Evolutionary conservation across 2,329 filamentous ascomycete genomes (phyloP).

Genomic region (Zarea fungicola): DNA sequence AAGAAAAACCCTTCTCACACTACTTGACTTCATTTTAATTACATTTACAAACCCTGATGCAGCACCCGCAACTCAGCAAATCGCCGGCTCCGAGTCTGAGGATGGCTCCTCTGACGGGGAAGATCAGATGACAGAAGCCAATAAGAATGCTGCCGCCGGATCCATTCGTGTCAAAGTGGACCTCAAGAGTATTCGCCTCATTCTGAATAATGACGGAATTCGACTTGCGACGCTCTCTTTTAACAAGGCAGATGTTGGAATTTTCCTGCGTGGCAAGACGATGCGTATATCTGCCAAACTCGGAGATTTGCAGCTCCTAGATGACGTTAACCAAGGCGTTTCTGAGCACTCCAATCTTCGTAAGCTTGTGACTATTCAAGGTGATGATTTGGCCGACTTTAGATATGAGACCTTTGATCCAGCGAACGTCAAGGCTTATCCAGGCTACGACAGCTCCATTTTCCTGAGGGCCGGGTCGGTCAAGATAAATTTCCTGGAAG

Average conservation of each 20-base stretch:
- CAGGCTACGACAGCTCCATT: slow-evolving; percentile 90
- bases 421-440: slow-evolving; percentile 64
- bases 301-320: slow-evolving; percentile 81
- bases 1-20: slow-evolving; percentile 80
- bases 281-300: slow-evolving; percentile 85
- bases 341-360: slow-evolving; percentile 74
- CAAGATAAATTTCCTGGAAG: slow-evolving; percentile 94
- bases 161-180: slow-evolving; percentile 93
- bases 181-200: slow-evolving; percentile 85
- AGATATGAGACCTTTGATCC: slow-evolving; percentile 93
- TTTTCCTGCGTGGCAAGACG: slow-evolving; percentile 78
- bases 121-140: slow-evolving; percentile 29
- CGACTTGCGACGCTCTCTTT: slow-evolving; percentile 87
- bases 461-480: slow-evolving; percentile 89
- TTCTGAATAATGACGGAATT: slow-evolving; percentile 96
- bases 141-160: slow-evolving; percentile 42
- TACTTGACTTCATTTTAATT: slow-evolving; percentile 88
- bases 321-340: slow-evolving; percentile 90
- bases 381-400: slow-evolving; percentile 93
- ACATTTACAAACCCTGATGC: slow-evolving; percentile 69
- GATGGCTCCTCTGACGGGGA: slow-evolving; percentile 36
- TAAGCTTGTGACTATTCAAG: slow-evolving; percentile 88
- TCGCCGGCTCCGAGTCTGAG: slow-evolving; percentile 30
- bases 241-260: slow-evolving; percentile 84
- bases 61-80: slow-evolving; percentile 18